Conservation (phyloP, 805 yeast genomes). For the Yarrowia sp. region DNA sequence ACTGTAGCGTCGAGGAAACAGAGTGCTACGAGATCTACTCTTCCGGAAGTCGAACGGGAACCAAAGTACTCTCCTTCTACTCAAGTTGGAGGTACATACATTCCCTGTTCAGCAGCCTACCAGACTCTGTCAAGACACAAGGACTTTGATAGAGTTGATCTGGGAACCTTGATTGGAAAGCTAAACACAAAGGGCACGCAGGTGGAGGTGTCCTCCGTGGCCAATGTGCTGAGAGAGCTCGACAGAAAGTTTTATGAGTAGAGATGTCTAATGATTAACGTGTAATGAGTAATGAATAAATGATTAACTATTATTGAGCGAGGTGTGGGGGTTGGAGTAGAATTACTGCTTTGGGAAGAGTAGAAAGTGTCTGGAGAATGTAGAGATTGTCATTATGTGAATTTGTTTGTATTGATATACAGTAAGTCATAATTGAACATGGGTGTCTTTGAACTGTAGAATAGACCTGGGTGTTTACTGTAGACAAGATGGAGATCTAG, state of each 20-base stretch:
- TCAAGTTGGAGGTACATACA: conserved; percentile 46
- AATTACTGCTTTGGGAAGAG: too few species aligned
- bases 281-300: conserved; percentile 20
- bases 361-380: too few species aligned
- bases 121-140: conserved; percentile 81
- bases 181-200: conserved; percentile 81
- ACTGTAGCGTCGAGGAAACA: conserved; percentile 58
- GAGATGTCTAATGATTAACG: neutral
- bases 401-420: too few species aligned
- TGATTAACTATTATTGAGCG: too few species aligned
- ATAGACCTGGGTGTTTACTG: too few species aligned
- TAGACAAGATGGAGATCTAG: too few species aligned
- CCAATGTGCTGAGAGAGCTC: conserved; percentile 75
- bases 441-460: too few species aligned
- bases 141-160: conserved; percentile 68
- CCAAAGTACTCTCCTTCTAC: conserved; percentile 26
- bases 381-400: too few species aligned
- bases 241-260: conserved; percentile 62
- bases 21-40: conserved; percentile 21
- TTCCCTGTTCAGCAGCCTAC: conserved; percentile 89
- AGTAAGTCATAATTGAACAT: too few species aligned
- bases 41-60: conserved; percentile 8
- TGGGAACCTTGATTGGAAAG: conserved; percentile 69
- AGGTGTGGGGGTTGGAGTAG: too few species aligned
- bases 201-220: conserved; percentile 88